phyloP scores from a whole-genome alignment of 495 filamentous ascomycete genomes.

The Xylaria bambusicola region DNA sequence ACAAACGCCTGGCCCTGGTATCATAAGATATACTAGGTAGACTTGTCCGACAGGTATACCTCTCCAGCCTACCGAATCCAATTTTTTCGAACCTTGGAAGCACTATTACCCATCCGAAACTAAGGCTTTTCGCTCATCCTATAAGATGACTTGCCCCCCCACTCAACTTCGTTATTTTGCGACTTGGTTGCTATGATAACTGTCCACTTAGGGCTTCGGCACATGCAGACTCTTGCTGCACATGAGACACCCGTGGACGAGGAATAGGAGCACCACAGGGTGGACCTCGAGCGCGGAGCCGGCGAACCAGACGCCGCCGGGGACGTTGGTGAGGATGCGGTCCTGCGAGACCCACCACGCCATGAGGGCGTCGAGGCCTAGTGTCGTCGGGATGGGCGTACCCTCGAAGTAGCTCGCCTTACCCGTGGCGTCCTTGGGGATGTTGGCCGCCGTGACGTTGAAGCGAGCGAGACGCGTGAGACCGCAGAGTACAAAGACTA shows the following conservation, averaged over 20 bases:
- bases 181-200: not conserved
- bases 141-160: no score
- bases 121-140: no score
- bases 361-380: constrained; percentile 81
- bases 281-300: constrained; percentile 82
- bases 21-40: no score
- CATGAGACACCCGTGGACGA: constrained; percentile 87
- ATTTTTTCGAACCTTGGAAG: no score
- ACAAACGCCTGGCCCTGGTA: no score
- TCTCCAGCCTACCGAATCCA: no score
- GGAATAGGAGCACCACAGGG: constrained; percentile 79
- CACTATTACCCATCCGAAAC: no score
- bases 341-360: constrained; percentile 82
- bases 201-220: constrained; percentile 72
- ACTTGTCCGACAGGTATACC: no score
- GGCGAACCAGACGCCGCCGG: constrained; percentile 63
- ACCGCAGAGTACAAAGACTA: constrained; percentile 93
- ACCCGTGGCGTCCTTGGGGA: constrained; percentile 88
- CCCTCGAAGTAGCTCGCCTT: constrained; percentile 96
- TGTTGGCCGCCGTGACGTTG: constrained; percentile 82
- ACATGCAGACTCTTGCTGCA: constrained; percentile 92
- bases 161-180: no score
- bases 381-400: constrained; percentile 88
- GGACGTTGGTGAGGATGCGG: constrained; percentile 76
- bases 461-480: constrained; percentile 93